A percentile compares a stretch with the other conserved stretches of the same genome.
phyloP scores from a whole-genome alignment of 495 filamentous ascomycete genomes.

The Neurospora terricola region DNA sequence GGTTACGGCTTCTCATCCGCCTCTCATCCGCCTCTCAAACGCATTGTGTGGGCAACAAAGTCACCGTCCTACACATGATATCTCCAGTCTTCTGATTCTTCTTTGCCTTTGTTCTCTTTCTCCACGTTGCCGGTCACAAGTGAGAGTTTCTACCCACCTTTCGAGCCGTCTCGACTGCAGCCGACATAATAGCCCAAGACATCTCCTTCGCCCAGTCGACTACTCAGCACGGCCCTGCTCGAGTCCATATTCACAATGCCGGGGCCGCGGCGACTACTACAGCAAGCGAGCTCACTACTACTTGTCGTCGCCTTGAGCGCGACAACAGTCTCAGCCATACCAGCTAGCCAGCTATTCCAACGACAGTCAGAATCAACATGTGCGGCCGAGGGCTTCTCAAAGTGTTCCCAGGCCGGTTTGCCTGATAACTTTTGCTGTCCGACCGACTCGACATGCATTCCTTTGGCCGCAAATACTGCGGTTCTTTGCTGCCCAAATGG shows the following conservation, averaged over 20 bases:
- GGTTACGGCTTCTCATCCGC: background rate
- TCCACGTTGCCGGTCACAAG: background rate
- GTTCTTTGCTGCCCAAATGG: constrained; percentile 69
- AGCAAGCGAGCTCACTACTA: background rate
- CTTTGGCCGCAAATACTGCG: constrained; percentile 56
- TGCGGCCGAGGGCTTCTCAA: constrained; percentile 18
- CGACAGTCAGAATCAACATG: constrained; percentile 23
- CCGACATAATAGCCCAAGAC: background rate
- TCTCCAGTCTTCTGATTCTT: background rate
- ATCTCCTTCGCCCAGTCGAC: background rate
- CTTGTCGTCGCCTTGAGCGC: background rate
- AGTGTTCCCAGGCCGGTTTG: constrained; percentile 45
- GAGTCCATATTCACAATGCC: background rate
- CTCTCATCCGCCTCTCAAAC: background rate
- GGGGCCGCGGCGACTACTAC: background rate
- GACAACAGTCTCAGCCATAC: constrained; percentile 6
- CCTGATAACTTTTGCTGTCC: constrained; percentile 72
- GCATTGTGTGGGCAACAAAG: background rate
- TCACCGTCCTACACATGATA: background rate
- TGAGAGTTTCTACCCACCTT: background rate
- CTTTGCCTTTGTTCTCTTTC: background rate
- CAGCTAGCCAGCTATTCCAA: constrained; percentile 20
- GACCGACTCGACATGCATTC: constrained; percentile 47
- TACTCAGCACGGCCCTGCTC: background rate
- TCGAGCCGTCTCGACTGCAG: background rate